Percentiles rank a stretch among this genome's conserved stretches.
Conservation (phyloP, 2,329 filamentous ascomycete species). For the Myrmaecium sp. region DNA sequence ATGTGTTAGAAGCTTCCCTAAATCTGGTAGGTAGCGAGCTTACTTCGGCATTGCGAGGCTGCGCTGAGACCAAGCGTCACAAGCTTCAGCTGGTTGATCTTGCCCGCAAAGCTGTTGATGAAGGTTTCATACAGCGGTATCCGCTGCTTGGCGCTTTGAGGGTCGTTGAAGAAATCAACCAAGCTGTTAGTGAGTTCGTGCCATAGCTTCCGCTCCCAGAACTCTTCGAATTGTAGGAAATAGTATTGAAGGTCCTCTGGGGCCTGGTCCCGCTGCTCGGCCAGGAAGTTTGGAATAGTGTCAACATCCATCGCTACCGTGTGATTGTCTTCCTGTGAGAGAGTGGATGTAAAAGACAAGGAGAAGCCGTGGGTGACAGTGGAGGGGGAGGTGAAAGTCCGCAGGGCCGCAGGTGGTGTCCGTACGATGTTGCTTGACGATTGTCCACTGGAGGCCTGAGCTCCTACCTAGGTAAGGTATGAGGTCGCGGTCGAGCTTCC, state of each 20-base stretch:
- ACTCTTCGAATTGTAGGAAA: conserved; percentile 85
- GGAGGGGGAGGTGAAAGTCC: neutral
- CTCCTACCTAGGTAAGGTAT: too few relatives aligned
- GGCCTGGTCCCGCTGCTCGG: conserved; percentile 73
- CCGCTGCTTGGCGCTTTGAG: conserved; percentile 67
- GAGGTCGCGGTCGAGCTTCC: conserved; percentile 3
- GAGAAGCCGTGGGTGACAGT: neutral
- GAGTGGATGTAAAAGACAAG: conserved; percentile 1
- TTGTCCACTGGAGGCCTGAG: neutral
- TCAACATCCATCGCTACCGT: conserved; percentile 56
- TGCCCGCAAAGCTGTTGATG: conserved; percentile 89
- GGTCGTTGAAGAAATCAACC: conserved; percentile 70
- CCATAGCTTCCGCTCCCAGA: conserved; percentile 98
- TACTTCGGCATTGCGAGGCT: conserved; percentile 68
- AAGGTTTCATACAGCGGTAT: conserved; percentile 87
- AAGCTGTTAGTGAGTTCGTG: conserved; percentile 90
- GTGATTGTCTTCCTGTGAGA: neutral
- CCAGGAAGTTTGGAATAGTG: conserved; percentile 80
- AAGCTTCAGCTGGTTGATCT: conserved; percentile 97
- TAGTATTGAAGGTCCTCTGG: conserved; percentile 75
- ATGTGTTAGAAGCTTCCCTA: conserved; percentile 12
- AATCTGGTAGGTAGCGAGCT: conserved; percentile 5
- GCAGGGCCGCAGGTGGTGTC: neutral
- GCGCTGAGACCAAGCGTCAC: conserved; percentile 80
- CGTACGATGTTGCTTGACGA: neutral